Conservation (phyloP, 805 yeast species). For the Starmerella riodocensis region DNA sequence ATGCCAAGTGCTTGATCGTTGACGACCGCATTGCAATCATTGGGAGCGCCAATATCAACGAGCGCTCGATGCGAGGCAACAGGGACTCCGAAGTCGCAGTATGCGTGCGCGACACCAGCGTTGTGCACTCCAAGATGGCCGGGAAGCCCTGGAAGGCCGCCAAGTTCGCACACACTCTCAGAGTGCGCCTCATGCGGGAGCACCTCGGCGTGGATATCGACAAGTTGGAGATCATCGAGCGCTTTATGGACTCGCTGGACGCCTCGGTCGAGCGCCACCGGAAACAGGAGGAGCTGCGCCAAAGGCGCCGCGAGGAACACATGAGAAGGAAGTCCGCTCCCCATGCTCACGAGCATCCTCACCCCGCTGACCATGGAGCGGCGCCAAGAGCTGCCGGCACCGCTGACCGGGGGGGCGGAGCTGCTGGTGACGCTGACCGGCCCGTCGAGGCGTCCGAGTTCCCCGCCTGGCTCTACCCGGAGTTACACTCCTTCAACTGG, state of each 20-base stretch:
- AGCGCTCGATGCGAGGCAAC: slow-evolving; percentile 85
- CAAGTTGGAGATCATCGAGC: slow-evolving; percentile 21
- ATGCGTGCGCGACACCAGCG: slow-evolving; percentile 59
- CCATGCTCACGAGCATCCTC: background rate
- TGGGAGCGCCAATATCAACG: slow-evolving; percentile 95
- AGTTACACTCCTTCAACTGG: slow-evolving; percentile 52
- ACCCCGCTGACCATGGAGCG: background rate
- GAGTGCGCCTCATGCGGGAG: slow-evolving; percentile 90
- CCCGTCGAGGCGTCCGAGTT: slow-evolving; percentile 1
- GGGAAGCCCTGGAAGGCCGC: slow-evolving; percentile 74
- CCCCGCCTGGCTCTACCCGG: slow-evolving; percentile 22
- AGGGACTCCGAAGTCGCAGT: slow-evolving; percentile 94
- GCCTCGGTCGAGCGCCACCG: slow-evolving; percentile 1
- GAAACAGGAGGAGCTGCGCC: background rate
- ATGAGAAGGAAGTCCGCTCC: background rate
- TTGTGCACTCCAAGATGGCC: slow-evolving; percentile 49
- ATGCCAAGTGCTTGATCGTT: slow-evolving; percentile 80
- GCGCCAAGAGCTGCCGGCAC: background rate
- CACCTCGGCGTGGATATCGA: slow-evolving; percentile 72
- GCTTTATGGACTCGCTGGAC: slow-evolving; percentile 15
- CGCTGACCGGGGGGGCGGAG: background rate
- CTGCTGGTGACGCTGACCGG: background rate
- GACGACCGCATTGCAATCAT: slow-evolving; percentile 90
- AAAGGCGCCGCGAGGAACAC: background rate
- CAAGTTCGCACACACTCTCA: slow-evolving; percentile 73